These are phyloP conservation scores for Arxiozyma slooffiae DNA, from an alignment of 1,139 yeast genomes.

Conservation along the genomic window DNA sequence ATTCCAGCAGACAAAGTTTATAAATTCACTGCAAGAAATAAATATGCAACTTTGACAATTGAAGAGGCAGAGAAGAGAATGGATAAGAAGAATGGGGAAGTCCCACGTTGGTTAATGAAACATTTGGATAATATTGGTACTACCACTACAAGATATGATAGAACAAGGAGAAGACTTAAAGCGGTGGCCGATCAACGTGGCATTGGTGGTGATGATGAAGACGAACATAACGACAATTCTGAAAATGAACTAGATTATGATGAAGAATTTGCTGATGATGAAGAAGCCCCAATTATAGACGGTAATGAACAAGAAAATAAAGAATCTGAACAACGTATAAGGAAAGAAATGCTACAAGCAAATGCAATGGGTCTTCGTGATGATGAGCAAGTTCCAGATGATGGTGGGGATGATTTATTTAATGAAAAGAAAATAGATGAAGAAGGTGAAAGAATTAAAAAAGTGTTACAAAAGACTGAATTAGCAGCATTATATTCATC, in stretches of 20 bases:
- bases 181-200: slow-evolving; percentile 41
- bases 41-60: slow-evolving; percentile 82
- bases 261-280: slow-evolving; percentile 97
- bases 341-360: slow-evolving; percentile 82
- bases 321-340: slow-evolving; percentile 78
- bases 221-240: slow-evolving; percentile 51
- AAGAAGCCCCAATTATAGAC: slow-evolving; percentile 95
- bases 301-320: slow-evolving; percentile 94
- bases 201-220: slow-evolving; percentile 38
- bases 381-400: slow-evolving; percentile 45
- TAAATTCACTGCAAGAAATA: slow-evolving; percentile 85
- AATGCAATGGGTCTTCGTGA: slow-evolving; percentile 60
- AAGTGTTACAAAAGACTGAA: slow-evolving; percentile 77
- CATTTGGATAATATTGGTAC: slow-evolving; percentile 62
- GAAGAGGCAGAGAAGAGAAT: slow-evolving; percentile 95
- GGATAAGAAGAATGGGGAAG: slow-evolving; percentile 64
- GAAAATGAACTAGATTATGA: slow-evolving; percentile 91
- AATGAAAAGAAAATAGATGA: slow-evolving; percentile 76
- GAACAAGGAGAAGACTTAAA: slow-evolving; percentile 41
- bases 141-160: slow-evolving; percentile 36
- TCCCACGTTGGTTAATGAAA: slow-evolving; percentile 95
- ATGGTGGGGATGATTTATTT: slow-evolving; percentile 45
- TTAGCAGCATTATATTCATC: slow-evolving; percentile 84
- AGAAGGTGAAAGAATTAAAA: slow-evolving; percentile 79
- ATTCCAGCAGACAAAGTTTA: slow-evolving; percentile 92